Evolutionary conservation across 441 rosid species (phyloP).

Genomic region (Pelargonium myrrhifolium): DNA sequence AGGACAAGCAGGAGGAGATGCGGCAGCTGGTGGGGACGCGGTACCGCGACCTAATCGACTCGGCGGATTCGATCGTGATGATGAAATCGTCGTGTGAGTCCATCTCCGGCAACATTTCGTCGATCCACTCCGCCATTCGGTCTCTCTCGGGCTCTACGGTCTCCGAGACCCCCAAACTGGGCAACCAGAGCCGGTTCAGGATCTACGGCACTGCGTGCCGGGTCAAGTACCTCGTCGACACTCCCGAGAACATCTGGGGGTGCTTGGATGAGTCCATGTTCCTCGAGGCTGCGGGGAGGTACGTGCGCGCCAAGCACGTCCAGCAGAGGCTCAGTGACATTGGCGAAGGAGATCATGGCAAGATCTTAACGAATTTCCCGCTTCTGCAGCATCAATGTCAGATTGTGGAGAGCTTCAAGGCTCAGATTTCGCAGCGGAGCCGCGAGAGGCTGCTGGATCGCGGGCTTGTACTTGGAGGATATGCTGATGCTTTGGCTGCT

Average conservation of each 20-base stretch:
- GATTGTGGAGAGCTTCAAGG: conserved; percentile 92
- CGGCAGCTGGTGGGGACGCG: conserved; percentile 81
- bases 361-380: conserved; percentile 65
- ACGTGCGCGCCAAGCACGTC: conserved; percentile 83
- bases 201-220: conserved; percentile 83
- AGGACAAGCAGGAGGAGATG: conserved; percentile 87
- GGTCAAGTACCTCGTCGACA: conserved; percentile 84
- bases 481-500: conserved; percentile 84
- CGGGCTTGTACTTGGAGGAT: conserved; percentile 49
- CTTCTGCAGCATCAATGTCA: conserved; percentile 93
- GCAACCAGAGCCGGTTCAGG: conserved; percentile 28
- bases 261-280: conserved; percentile 93
- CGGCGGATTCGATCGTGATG: conserved; percentile 78
- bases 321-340: conserved; percentile 34
- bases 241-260: conserved; percentile 98
- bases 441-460: conserved; percentile 76
- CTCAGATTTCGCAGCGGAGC: conserved; percentile 88
- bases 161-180: conserved; percentile 42
- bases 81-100: conserved; percentile 80
- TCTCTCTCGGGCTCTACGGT: conserved; percentile 54
- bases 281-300: conserved; percentile 78
- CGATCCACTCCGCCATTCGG: conserved; percentile 48
- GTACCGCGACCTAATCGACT: conserved; percentile 87
- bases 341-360: conserved; percentile 42
- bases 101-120: conserved; percentile 55